Conservation (phyloP, 768 basidiomycete species). For the Heimioporus sp. region DNA sequence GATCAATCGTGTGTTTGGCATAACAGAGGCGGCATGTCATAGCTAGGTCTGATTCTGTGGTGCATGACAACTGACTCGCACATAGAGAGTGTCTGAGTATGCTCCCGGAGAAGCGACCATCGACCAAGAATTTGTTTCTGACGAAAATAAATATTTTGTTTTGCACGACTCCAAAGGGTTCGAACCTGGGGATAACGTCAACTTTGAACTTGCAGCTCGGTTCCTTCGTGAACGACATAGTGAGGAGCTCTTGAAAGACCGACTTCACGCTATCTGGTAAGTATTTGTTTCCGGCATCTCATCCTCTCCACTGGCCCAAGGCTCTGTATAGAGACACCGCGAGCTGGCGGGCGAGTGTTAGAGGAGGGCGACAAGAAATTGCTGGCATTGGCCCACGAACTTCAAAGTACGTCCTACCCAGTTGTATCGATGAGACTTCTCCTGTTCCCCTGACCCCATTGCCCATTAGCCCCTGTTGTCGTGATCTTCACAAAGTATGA, state of each 20-base stretch:
- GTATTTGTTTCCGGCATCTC: neutral
- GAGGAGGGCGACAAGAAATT: constrained; percentile 7
- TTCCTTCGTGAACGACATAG: constrained; percentile 1
- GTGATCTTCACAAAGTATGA: constrained; percentile 10
- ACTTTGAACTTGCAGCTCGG: neutral
- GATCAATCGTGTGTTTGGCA: neutral
- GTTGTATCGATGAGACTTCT: neutral
- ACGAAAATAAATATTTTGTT: constrained; percentile 5
- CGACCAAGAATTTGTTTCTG: constrained; percentile 6
- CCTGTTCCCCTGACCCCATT: no score
- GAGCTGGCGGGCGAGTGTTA: constrained; percentile 3
- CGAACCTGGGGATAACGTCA: neutral
- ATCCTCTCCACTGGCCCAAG: neutral
- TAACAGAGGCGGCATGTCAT: neutral
- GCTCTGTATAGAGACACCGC: constrained; percentile 10
- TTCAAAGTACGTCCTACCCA: neutral
- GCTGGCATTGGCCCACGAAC: neutral
- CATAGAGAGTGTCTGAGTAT: neutral
- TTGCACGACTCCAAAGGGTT: constrained; percentile 7
- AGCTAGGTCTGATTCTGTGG: no score
- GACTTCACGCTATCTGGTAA: constrained; percentile 5
- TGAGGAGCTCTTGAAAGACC: neutral
- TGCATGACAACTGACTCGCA: neutral
- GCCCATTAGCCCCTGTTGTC: neutral
- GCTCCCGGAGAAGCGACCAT: constrained; percentile 2